These are phyloP conservation scores for Cyclostephanos tholiformis DNA, from an alignment of 108 stramenopile species.

Conservation along the genomic window DNA sequence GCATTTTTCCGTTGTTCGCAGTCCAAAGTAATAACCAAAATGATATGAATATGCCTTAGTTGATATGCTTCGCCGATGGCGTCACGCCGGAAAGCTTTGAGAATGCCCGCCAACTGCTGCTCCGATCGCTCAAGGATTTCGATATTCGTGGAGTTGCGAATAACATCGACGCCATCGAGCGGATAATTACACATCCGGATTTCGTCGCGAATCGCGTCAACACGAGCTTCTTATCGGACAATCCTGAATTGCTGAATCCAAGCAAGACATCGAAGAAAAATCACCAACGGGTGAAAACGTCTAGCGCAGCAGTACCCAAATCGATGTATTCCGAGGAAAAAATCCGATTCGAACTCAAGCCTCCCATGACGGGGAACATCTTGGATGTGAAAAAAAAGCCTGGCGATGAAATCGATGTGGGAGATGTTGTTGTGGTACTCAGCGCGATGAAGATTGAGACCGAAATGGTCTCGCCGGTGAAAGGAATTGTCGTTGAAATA, in stretches of 20 bases:
- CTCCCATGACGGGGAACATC: conserved; percentile 83
- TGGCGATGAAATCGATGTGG: conserved; percentile 69
- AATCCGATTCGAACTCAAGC: conserved; percentile 55
- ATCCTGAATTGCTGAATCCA: conserved; percentile 45
- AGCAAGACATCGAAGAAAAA: conserved; percentile 25
- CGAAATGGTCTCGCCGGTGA: conserved; percentile 62
- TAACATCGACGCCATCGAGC: conserved; percentile 59
- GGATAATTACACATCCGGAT: conserved; percentile 65
- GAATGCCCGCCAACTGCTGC: conserved; percentile 52
- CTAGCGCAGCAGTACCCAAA: conserved; percentile 36
- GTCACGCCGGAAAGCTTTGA: conserved; percentile 48
- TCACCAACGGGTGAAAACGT: conserved; percentile 6
- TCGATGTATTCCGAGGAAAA: conserved; percentile 37
- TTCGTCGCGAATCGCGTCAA: conserved; percentile 61
- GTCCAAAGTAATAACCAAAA: background rate
- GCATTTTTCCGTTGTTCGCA: background rate
- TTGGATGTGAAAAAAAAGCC: conserved; percentile 60
- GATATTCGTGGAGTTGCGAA: conserved; percentile 74
- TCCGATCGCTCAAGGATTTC: conserved; percentile 65
- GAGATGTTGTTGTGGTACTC: conserved; percentile 75
- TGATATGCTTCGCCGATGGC: conserved; percentile 81
- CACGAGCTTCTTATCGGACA: conserved; percentile 68
- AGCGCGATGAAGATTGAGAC: conserved; percentile 91
- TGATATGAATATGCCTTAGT: conserved; percentile 1
- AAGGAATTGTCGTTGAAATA: conserved; percentile 58